Base-by-base conservation (phyloP, 345 rosid species). In the Euphorbia tirucalli region DNA sequence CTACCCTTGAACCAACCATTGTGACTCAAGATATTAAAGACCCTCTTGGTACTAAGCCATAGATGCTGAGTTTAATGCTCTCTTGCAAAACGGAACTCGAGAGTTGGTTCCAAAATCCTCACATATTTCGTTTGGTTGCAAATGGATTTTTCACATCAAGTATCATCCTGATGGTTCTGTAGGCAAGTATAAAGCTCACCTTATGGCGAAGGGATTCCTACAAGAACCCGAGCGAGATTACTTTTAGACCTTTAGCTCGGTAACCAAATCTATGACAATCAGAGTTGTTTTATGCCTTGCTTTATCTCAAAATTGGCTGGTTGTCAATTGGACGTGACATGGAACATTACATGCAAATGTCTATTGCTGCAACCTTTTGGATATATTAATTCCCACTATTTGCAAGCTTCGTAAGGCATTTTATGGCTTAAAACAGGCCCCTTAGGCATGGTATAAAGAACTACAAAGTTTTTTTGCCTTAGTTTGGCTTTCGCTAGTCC, bases 61-160 rank as follows among this genome's bases (percentile, higher is more conserved):
- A 27, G 46, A 35, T 62, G 39, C 10, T 25, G 66, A 62, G 35
- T 62, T 25, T 18, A 62, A 27, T 62, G 66, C 66, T 31, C 66
- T 62, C 37, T 15, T 62, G 46, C 0, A 62, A 11, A 62, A 62
- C 35, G 66, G 66, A 16, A 37, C 46, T 35, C n/a, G 66, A 27
- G 66, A 62, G 25, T n/a, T 60, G 25, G 25, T 32, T 37, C 46
- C 43, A 7, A 61, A 25, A 25, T 25, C 48, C 16, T 10, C 44
- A 32, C 7, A 30, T 11, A 8, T 31, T 16, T 8, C 44, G 24
- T 30, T 61, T 16, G 22, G 65, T 8, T 61, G 43, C 8, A 61
- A 61, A 14, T 52, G 56, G 56, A 19, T 52, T 52, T 52, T 52
- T 19, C 56, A 22, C 19, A 18, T 52, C 19, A 52, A 52, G 19